A percentile compares a stretch with the other conserved stretches of the same genome.
phyloP scores from a whole-genome alignment of 371 early-diverging fungal species.

The Nematocida parisii region DNA sequence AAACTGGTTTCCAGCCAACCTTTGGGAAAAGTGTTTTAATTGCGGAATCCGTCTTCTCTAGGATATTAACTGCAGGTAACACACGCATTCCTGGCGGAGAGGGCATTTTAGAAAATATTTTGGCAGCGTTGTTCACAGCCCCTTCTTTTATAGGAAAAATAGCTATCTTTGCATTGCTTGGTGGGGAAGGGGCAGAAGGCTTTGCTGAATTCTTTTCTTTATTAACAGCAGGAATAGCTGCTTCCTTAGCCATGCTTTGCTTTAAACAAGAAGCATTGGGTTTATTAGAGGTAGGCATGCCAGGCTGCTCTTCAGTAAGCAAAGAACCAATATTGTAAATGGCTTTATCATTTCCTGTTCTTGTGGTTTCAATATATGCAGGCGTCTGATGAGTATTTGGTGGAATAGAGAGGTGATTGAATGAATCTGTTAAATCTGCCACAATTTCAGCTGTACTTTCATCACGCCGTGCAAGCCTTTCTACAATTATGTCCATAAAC shows the following conservation, averaged over 20 bases:
- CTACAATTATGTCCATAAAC: slow-evolving; percentile 43
- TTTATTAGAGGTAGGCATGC: background rate
- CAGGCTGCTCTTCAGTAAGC: background rate
- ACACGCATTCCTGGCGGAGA: slow-evolving; percentile 24
- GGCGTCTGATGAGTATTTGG: background rate
- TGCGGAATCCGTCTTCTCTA: background rate
- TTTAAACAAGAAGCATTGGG: background rate
- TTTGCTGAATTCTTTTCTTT: background rate
- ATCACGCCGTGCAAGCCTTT: background rate
- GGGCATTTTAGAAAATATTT: slow-evolving; percentile 17
- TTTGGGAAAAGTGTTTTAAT: slow-evolving; percentile 21
- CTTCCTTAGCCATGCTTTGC: background rate
- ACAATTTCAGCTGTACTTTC: background rate
- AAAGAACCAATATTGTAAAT: background rate
- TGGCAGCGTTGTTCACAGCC: background rate
- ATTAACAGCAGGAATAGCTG: background rate
- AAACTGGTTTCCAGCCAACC: slow-evolving; percentile 28
- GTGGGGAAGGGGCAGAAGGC: background rate
- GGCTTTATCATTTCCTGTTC: background rate
- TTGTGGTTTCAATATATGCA: background rate
- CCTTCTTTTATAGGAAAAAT: background rate
- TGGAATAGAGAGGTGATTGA: background rate
- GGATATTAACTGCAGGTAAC: background rate
- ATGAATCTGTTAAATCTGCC: background rate
- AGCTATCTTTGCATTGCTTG: background rate